Evolutionary conservation across 2,329 filamentous ascomycete species (phyloP).

Genomic region (Xylaria sp.): DNA sequence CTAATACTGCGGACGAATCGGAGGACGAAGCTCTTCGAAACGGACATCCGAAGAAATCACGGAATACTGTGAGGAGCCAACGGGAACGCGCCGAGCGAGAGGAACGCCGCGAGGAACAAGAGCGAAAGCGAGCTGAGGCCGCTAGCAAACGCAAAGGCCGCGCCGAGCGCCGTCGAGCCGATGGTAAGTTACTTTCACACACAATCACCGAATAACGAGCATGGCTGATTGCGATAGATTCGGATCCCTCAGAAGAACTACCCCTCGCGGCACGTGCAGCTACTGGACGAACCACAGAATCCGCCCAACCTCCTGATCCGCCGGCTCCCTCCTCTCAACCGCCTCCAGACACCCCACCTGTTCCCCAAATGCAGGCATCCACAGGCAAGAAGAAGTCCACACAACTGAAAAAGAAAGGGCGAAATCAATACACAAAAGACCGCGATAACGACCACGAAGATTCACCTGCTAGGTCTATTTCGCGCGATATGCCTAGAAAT

Average conservation of each 20-base stretch:
- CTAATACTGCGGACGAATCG: conserved; percentile 69
- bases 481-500: conserved; percentile 59
- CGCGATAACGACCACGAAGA: conserved; percentile 67
- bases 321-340: conserved; percentile 58
- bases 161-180: conserved; percentile 80
- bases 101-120: conserved; percentile 80
- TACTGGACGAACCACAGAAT: conserved; percentile 49
- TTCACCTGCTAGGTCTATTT: conserved; percentile 65
- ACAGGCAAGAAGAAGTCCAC: conserved; percentile 70
- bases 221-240: conserved; percentile 64
- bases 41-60: conserved; percentile 67
- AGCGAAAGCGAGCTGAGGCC: conserved; percentile 77
- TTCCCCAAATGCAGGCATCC: conserved; percentile 53
- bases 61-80: conserved; percentile 67
- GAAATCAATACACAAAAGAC: conserved; percentile 86
- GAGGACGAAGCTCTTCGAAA: conserved; percentile 73
- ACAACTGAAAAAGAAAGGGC: conserved; percentile 70
- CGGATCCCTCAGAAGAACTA: conserved; percentile 76
- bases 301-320: conserved; percentile 53
- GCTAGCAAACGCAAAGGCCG: conserved; percentile 83
- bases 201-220: conserved; percentile 40
- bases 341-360: conserved; percentile 60
- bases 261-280: conserved; percentile 59
- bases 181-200: conserved; percentile 65
- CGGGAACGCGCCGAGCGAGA: conserved; percentile 74